Conservation (phyloP, 148 eudicot genomes). For the Chenopodium formosanum region DNA sequence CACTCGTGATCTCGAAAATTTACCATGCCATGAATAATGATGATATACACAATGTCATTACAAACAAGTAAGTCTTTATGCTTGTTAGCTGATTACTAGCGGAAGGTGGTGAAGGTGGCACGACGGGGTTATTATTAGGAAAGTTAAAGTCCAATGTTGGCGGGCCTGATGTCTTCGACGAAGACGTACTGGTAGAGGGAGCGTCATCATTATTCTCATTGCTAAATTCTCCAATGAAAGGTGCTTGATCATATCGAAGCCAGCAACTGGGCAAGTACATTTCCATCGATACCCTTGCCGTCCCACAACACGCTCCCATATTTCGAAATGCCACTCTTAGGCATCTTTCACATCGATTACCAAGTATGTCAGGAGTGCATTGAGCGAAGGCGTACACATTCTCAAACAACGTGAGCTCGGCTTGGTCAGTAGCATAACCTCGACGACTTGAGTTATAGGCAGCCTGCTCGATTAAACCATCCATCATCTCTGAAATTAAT, state of each 20-base stretch:
- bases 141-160: neutral
- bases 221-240: neutral
- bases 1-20: no score
- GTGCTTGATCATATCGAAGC: slow-evolving; percentile 8
- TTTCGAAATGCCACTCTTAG: neutral
- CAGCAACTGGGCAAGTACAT: slow-evolving; percentile 23
- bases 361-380: slow-evolving; percentile 24
- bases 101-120: neutral
- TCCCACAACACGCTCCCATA: slow-evolving; percentile 20
- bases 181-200: no score
- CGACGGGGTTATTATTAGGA: neutral
- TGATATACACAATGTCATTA: neutral
- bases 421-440: slow-evolving; percentile 9
- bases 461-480: neutral
- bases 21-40: neutral
- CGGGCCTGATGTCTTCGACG: neutral
- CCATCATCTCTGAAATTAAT: neutral
- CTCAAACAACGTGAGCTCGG: neutral
- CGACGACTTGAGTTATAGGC: no score
- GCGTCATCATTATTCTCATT: neutral
- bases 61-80: neutral
- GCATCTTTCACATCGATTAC: slow-evolving; percentile 8
- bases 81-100: neutral
- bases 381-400: slow-evolving; percentile 14
- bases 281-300: neutral